Evolutionary conservation across 23 red algal genomes (phyloP), one percentile per base, ranked within the genome.

Genomic region (Gracilaria gracilis): DNA sequence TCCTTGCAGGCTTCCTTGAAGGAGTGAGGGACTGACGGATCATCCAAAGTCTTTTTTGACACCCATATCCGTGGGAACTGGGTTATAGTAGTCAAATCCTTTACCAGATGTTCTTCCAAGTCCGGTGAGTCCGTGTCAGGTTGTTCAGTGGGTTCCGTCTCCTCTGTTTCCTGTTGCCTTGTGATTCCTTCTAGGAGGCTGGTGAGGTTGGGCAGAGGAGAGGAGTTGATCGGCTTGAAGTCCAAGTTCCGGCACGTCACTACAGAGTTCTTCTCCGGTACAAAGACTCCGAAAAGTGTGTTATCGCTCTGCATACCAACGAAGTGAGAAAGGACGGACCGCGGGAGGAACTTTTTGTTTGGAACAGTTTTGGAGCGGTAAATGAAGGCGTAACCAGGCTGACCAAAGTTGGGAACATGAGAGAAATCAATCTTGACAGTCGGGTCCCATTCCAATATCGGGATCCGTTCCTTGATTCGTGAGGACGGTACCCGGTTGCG

Each of bases 291-390:
- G n/a, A n/a, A n/a, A n/a, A n/a, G n/a, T n/a, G n/a, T n/a, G n/a
- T n/a, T 28, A 7, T 87, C 64, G 25, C 83, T 87, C 0, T 62
- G 23, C 51, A 85, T 85, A 8, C 81, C 53, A n/a, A 85, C 81
- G 25, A 85, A 85, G 19, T 67, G n/a, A 4, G 23, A 53, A 0
- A 57, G 35, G 5, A 74, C n/a, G 0, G 0, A 46, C 17, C 83
- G 0, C 7, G 65, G 55, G 35, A 72, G 66, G 25, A 87, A 74
- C 35, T 87, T 87, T 40, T 72, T 74, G 33, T 87, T 75, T 16
- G 83, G 83, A 37, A 76, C 20, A n/a, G n/a, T n/a, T n/a, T n/a
- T n/a, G n/a, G n/a, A n/a, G n/a, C n/a, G n/a, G n/a, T n/a, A n/a
- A n/a, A n/a, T n/a, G n/a, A n/a, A n/a, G n/a, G n/a, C n/a, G n/a